A percentile compares a stretch with the other conserved stretches of the same genome.
Evolutionary conservation across 2,329 filamentous ascomycete genomes (phyloP).

Genomic region (Pestalotiopsis sp.): DNA sequence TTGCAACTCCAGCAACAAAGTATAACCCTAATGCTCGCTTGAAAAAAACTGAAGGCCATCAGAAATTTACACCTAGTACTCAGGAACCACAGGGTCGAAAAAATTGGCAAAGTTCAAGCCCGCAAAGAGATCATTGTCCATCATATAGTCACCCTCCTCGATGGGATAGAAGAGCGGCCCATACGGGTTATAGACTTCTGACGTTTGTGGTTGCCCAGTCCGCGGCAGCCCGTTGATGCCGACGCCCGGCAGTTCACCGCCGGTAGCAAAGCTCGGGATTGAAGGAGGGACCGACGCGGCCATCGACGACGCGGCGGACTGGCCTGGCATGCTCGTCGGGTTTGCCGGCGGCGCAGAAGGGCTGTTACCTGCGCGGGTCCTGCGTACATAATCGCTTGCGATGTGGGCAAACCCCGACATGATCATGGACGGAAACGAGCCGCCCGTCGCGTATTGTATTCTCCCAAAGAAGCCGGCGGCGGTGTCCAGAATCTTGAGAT

Average conservation of each 20-base stretch:
- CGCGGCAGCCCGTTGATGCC: not conserved
- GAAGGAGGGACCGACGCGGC: not conserved
- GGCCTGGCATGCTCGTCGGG: not conserved
- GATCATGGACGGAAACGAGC: not conserved
- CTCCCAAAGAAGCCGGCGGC: conserved; percentile 4
- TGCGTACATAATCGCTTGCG: conserved; percentile 1
- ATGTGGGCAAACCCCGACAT: conserved; percentile 12
- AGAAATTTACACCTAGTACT: not conserved
- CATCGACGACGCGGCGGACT: not conserved
- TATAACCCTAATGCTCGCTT: too few relatives aligned
- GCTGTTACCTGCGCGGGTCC: not conserved
- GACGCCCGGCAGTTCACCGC: too few relatives aligned
- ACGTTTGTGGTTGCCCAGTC: not conserved
- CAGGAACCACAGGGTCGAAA: conserved; percentile 6
- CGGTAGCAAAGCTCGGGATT: not conserved
- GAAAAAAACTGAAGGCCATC: not conserved
- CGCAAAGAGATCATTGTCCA: not conserved
- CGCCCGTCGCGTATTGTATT: conserved; percentile 8
- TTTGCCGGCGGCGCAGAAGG: not conserved
- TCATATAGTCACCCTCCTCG: not conserved
- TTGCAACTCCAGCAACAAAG: too few relatives aligned
- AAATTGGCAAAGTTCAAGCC: conserved; percentile 7
- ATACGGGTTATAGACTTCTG: not conserved
- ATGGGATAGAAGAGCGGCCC: conserved; percentile 4
- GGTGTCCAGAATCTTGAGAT: not conserved